These are phyloP conservation scores for Hyphopichia pseudoburtonii DNA, from an alignment of 1,139 yeast species.

Conservation along the genomic window DNA sequence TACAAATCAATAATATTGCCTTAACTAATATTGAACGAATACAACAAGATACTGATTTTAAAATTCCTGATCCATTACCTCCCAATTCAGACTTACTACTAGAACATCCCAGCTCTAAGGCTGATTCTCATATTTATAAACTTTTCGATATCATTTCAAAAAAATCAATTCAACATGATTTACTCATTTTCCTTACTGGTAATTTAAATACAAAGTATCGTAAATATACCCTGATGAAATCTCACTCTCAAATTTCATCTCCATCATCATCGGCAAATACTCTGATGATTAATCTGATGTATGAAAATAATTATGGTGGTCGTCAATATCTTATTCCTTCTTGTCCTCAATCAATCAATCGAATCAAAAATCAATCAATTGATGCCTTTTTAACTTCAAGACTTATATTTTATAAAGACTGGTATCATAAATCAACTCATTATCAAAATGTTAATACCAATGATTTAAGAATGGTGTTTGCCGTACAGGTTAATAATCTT, in stretches of 20 bases:
- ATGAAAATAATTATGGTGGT: constrained; percentile 10
- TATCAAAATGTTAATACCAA: constrained; percentile 2
- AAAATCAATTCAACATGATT: constrained; percentile 21
- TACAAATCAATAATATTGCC: constrained; percentile 23
- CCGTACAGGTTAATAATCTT: constrained; percentile 18
- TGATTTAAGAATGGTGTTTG: constrained; percentile 18
- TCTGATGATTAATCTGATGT: too few species aligned
- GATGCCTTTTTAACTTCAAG: constrained; percentile 26
- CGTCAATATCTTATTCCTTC: constrained; percentile 16
- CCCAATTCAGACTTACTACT: constrained; percentile 27
- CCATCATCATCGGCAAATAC: background rate
- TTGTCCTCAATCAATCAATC: constrained; percentile 12
- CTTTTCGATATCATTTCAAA: constrained; percentile 27
- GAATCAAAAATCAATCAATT: constrained; percentile 6
- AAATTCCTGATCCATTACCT: constrained; percentile 30
- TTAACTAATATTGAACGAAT: constrained; percentile 20
- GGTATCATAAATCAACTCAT: constrained; percentile 33
- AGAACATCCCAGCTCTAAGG: constrained; percentile 34
- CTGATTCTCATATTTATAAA: constrained; percentile 29
- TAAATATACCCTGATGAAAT: constrained; percentile 1
- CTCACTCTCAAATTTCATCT: background rate
- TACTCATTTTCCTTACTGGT: constrained; percentile 14
- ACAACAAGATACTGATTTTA: constrained; percentile 19
- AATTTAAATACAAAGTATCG: constrained; percentile 2
- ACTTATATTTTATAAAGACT: constrained; percentile 35